Evolutionary conservation across 2,329 filamentous ascomycete species (phyloP).

Genomic region (Colletotrichum camelliae): DNA sequence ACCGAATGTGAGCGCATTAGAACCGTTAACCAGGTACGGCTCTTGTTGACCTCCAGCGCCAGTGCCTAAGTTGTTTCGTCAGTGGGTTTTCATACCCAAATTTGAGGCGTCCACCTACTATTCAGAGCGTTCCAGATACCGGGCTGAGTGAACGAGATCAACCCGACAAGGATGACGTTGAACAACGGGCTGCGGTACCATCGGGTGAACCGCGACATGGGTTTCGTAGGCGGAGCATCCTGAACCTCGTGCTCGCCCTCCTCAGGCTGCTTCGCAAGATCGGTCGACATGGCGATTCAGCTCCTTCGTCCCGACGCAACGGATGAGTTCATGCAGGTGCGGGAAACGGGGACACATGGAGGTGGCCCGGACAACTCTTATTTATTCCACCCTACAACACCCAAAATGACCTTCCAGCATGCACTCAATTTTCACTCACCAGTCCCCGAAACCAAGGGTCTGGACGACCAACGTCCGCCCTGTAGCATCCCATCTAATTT

Average conservation of each 20-base stretch:
- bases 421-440: neutral
- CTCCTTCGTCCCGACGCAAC: neutral
- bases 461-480: neutral
- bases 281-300: conserved; percentile 1
- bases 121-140: conserved; percentile 55
- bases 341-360: neutral
- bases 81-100: neutral
- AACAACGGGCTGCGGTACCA: conserved; percentile 51
- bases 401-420: neutral
- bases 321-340: conserved; percentile 8
- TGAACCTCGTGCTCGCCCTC: conserved; percentile 2
- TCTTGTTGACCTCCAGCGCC: conserved; percentile 71
- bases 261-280: conserved; percentile 8
- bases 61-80: conserved; percentile 15
- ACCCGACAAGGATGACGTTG: conserved; percentile 49
- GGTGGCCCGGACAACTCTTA: neutral
- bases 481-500: neutral
- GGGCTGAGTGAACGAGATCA: conserved; percentile 49
- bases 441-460: neutral
- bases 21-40: conserved; percentile 71
- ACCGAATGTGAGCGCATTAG: conserved; percentile 72
- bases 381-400: neutral
- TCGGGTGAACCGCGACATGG: conserved; percentile 32
- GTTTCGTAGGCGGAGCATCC: conserved; percentile 21
- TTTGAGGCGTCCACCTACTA: conserved; percentile 24